Base-by-base conservation (phyloP, 2,329 filamentous ascomycete genomes). In the Microcyclospora pomicola region DNA sequence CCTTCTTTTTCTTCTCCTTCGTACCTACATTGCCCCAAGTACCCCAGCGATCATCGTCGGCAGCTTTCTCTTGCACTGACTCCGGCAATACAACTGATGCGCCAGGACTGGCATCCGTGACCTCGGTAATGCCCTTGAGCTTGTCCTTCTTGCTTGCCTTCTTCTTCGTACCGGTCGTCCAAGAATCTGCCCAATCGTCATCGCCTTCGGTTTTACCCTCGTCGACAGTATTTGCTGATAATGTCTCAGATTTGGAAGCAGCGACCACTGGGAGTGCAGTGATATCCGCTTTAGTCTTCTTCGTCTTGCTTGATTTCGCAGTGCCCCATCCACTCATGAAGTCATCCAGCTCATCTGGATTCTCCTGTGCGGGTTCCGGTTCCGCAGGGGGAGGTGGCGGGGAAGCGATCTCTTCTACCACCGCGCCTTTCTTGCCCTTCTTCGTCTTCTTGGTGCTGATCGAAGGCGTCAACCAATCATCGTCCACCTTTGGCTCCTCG, bases 1-100 rank as follows among this genome's bases (percentile, higher is more conserved):
- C 71, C 31, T 59, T 56, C 54, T 73, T 74, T 52, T 70, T 69
- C 59, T 74, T 75, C 36, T 62, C 54, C 43, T 73, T 73, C 51
- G 72, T 73, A 5, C 64, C 61, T 15, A 62, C 58, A 35, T 57
- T 59, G 42, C 61, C 59, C 37, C 45, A 49, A 11, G 42, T 36
- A 15, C 34, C 38, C 47, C 50, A 45, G 7, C 49, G 40, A 36
- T 59, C 56, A 15, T 60, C 57, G 39, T 59, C 56, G 5, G 53
- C 49, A 31, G 53, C 50, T 39, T 54, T 58, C 34, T 60, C 52
- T 37, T 55, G 49, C 7, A 59, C 49, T 34, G 50, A 49, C 27
- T 67, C 64, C 14, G 65, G 63, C 37, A 64, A 57, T 35, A 66
- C 56, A 15, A 65, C 52, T n/a, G 61, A 58, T 7, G 53, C 49